Evolutionary conservation across 495 filamentous ascomycete species (phyloP).

Genomic region (Neurospora sp.): DNA sequence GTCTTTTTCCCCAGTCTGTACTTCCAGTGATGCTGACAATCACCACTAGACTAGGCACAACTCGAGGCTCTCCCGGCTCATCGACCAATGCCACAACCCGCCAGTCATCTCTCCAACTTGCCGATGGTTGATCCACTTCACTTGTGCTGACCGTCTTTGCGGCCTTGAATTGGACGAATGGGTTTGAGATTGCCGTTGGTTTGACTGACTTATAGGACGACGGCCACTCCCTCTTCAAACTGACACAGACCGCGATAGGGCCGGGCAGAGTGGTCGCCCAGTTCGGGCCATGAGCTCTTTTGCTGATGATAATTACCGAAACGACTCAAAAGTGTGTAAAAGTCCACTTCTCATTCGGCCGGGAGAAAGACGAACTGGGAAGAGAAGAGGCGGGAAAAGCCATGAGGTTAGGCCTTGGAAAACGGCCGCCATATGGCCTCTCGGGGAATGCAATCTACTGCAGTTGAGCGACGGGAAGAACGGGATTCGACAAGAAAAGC

Average conservation of each 20-base stretch:
- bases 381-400: not conserved
- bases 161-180: not conserved
- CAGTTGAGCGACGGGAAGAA: not conserved
- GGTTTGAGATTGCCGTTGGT: not conserved
- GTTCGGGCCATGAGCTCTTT: not conserved
- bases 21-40: not conserved
- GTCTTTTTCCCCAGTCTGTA: not conserved
- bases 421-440: not conserved
- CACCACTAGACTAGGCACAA: not conserved
- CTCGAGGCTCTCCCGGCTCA: not conserved
- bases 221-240: not conserved
- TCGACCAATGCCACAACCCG: not conserved
- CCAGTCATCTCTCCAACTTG: not conserved
- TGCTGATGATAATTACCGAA: not conserved
- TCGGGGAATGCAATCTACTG: not conserved
- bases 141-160: not conserved
- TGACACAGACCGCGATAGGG: not conserved
- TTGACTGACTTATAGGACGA: not conserved
- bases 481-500: not conserved
- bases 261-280: not conserved
- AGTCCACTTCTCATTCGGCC: not conserved
- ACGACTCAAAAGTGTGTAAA: not conserved
- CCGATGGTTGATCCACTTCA: not conserved
- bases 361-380: not conserved
- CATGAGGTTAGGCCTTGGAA: not conserved